These are phyloP conservation scores for Graphium sp. DNA, from an alignment of 2,329 filamentous ascomycete genomes.

Conservation along the genomic window DNA sequence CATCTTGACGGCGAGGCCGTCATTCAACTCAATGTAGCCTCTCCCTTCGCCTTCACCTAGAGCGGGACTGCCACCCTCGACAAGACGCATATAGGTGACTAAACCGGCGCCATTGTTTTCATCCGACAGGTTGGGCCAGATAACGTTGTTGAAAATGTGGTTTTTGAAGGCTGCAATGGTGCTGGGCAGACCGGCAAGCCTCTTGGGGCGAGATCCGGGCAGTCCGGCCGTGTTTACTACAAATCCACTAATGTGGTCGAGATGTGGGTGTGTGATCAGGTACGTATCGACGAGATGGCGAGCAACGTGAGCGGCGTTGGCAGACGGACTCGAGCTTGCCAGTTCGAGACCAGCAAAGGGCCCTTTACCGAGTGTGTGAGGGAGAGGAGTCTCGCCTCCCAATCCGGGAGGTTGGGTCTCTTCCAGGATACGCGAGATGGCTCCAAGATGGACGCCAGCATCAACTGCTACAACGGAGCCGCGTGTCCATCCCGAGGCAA, in stretches of 20 bases:
- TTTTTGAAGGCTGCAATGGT: slow-evolving; percentile 87
- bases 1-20: slow-evolving; percentile 76
- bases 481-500: slow-evolving; percentile 61
- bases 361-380: slow-evolving; percentile 42
- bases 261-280: slow-evolving; percentile 90
- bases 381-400: slow-evolving; percentile 17
- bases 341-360: slow-evolving; percentile 70
- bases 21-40: slow-evolving; percentile 77
- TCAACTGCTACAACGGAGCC: slow-evolving; percentile 85
- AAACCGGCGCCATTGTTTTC: slow-evolving; percentile 90
- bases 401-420: slow-evolving; percentile 23
- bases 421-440: slow-evolving; percentile 67
- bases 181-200: slow-evolving; percentile 67
- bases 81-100: slow-evolving; percentile 75
- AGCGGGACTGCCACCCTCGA: slow-evolving; percentile 75
- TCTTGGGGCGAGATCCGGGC: slow-evolving; percentile 66
- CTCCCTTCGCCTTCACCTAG: slow-evolving; percentile 64
- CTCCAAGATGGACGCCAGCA: slow-evolving; percentile 74
- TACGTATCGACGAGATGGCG: slow-evolving; percentile 70
- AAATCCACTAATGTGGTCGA: slow-evolving; percentile 85
- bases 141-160: slow-evolving; percentile 94
- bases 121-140: slow-evolving; percentile 94
- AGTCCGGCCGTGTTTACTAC: slow-evolving; percentile 86
- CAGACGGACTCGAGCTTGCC: slow-evolving; percentile 45
- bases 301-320: slow-evolving; percentile 71